A percentile compares a stretch with the other conserved stretches of the same genome.
phyloP scores from a whole-genome alignment of 768 basidiomycete genomes.

The Lactarius trivialis region DNA sequence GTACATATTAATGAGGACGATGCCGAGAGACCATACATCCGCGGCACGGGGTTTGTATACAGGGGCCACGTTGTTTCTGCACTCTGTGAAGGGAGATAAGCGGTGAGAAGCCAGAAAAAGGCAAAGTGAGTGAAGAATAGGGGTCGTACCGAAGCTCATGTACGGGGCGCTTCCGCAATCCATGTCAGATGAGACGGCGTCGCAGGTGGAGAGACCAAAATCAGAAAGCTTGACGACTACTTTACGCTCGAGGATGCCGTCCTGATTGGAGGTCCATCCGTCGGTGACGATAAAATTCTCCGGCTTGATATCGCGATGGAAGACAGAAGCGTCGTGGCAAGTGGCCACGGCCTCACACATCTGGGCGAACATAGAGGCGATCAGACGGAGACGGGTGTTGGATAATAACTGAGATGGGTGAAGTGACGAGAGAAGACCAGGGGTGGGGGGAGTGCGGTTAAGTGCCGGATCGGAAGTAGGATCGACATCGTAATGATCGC shows the following conservation, averaged over 20 bases:
- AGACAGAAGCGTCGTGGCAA: slow-evolving; percentile 86
- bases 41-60: slow-evolving; percentile 92
- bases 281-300: slow-evolving; percentile 98
- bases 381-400: slow-evolving; percentile 80
- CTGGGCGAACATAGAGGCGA: slow-evolving; percentile 95
- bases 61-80: slow-evolving; percentile 94
- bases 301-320: slow-evolving; percentile 98
- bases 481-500: slow-evolving; percentile 71
- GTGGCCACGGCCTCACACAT: slow-evolving; percentile 98
- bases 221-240: slow-evolving; percentile 96
- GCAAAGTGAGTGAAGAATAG: slow-evolving; percentile 12
- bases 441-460: slow-evolving; percentile 84
- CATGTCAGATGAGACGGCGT: slow-evolving; percentile 87
- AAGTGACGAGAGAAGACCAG: slow-evolving; percentile 80
- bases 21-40: slow-evolving; percentile 98
- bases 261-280: slow-evolving; percentile 49
- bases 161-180: slow-evolving; percentile 98
- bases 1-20: slow-evolving; percentile 97
- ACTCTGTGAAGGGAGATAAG: slow-evolving; percentile 50
- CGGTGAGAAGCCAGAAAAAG: slow-evolving; percentile 14
- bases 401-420: slow-evolving; percentile 78
- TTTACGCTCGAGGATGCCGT: slow-evolving; percentile 64
- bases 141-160: slow-evolving; percentile 84
- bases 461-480: slow-evolving; percentile 28
- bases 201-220: slow-evolving; percentile 91